phyloP scores from a whole-genome alignment of 164 flowering plant genomes.

The Tetrastigma voinierianum region DNA sequence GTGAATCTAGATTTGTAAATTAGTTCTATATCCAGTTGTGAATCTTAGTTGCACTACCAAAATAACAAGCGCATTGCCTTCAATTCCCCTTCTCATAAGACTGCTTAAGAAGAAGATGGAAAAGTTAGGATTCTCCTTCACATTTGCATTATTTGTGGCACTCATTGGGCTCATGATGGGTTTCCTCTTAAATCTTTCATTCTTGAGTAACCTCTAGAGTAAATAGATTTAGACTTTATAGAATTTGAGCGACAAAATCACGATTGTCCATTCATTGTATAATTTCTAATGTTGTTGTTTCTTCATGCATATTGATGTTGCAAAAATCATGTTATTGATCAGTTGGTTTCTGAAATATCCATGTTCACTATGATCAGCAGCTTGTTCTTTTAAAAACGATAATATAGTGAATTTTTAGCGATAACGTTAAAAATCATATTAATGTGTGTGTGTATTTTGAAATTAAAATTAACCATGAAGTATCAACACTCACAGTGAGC shows the following conservation, averaged over 20 bases:
- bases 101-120: constrained; percentile 47
- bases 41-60: no score
- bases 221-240: no score
- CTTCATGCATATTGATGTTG: constrained; percentile 11
- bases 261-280: constrained; percentile 17
- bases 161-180: constrained; percentile 69
- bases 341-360: constrained; percentile 2
- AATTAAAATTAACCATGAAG: no score
- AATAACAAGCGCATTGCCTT: no score
- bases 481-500: no score
- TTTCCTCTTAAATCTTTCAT: constrained; percentile 50
- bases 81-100: constrained; percentile 42
- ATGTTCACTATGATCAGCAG: constrained; percentile 4
- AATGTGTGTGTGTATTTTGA: no score
- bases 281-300: constrained; percentile 9
- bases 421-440: no score
- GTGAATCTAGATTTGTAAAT: no score
- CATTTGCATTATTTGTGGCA: constrained; percentile 62
- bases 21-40: no score
- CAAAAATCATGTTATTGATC: not conserved
- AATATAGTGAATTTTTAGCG: not conserved
- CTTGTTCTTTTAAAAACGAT: not conserved
- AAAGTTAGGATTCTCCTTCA: constrained; percentile 56
- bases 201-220: no score
- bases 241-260: not conserved